Evolutionary conservation across 2,329 filamentous ascomycete genomes (phyloP), one percentile per base, ranked within the genome.

Genomic region (Hymenoscyphus fraxineus): DNA sequence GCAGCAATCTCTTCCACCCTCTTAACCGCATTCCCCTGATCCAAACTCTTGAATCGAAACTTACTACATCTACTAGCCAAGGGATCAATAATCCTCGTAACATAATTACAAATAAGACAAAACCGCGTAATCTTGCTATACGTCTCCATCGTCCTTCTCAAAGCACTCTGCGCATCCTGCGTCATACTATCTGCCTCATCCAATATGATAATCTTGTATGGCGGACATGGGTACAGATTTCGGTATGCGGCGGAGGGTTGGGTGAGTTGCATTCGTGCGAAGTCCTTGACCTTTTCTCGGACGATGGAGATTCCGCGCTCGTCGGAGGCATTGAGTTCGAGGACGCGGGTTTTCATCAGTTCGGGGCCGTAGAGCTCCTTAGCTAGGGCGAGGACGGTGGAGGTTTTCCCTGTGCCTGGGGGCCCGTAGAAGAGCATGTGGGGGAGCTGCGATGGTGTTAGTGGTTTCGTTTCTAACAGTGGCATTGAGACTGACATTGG

Each of bases 371-470:
- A 99, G 66, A 99, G 90, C 76, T 98, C 93, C 79, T 97, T 97
- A 63, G 95, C 93, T 38, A 99, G 88, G 2, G 96, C 96, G 68
- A 99, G 90, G 72, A 99, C 93, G 0, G 96, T 99, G 1, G 92
- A 97, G 0, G 95, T 99, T 81, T 99, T 99, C 71, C 95, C 95
- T 0, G 95, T 99, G 54, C 95, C 95, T 0, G 95, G 96, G 0
- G 96, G 95, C 3, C 95, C 95, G 76, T 99, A 99, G 83, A 98
- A 98, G 73, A 99, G 91, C 92, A 99, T 97, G 78, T 99, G 96
- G 2, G 95, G 95, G 47, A 99, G 89, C 87, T 91, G 68, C n/a
- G 19, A 31, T 22, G 6, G 9, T 56, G 67, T 73, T 65, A 74
- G 67, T 63, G 31, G 31, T 32, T 59, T 16, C 31, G 15, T 64